phyloP scores from a whole-genome alignment of 1,139 yeast genomes.

The Wickerhamiella infanticola region DNA sequence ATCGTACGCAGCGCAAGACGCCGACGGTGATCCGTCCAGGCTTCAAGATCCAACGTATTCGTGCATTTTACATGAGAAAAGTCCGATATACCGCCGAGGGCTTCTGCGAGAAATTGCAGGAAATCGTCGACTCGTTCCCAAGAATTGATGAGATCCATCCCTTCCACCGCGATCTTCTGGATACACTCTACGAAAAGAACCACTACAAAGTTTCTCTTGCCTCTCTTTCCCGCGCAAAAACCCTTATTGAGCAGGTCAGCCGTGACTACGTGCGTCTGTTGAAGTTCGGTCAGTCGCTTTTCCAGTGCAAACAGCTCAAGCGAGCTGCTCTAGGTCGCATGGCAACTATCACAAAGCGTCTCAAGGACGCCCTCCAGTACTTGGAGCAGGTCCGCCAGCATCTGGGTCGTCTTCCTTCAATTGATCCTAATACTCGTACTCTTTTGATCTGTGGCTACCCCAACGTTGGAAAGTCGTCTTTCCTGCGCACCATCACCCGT shows the following conservation, averaged over 20 bases:
- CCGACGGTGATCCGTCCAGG: conserved; percentile 97
- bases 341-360: conserved; percentile 93
- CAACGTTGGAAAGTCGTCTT: conserved; percentile 95
- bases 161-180: conserved; percentile 94
- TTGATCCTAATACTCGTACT: conserved; percentile 97
- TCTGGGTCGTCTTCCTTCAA: conserved; percentile 93
- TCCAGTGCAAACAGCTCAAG: conserved; percentile 96
- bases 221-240: conserved; percentile 83
- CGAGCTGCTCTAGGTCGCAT: conserved; percentile 98
- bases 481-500: conserved; percentile 80
- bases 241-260: conserved; percentile 86
- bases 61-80: conserved; percentile 97
- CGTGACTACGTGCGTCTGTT: conserved; percentile 87
- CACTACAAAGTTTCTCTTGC: conserved; percentile 97
- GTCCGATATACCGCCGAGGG: conserved; percentile 95
- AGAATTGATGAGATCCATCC: conserved; percentile 96
- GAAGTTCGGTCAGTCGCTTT: conserved; percentile 92
- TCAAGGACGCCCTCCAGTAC: conserved; percentile 84
- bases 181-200: conserved; percentile 91
- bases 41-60: conserved; percentile 85
- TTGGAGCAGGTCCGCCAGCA: conserved; percentile 98
- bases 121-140: conserved; percentile 77
- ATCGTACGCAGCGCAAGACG: conserved; percentile 95
- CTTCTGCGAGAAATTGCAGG: conserved; percentile 79
- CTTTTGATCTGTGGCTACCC: conserved; percentile 96